Conservation (phyloP, 805 yeast genomes). For the Kazachstania kunashirensis region DNA sequence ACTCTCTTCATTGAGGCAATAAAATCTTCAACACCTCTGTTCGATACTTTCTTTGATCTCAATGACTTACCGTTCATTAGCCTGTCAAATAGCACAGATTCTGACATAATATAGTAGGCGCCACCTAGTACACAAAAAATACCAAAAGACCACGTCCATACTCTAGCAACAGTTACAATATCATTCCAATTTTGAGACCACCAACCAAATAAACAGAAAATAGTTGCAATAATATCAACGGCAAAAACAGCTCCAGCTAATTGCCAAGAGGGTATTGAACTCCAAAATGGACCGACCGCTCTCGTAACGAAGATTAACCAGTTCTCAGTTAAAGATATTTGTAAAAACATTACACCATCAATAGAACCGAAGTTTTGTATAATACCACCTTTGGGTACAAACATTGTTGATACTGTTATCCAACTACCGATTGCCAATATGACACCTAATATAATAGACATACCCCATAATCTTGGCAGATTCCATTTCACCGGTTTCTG, state of each 20-base stretch:
- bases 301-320: slow-evolving; percentile 95
- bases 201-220: slow-evolving; percentile 92
- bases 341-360: slow-evolving; percentile 88
- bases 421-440: slow-evolving; percentile 86
- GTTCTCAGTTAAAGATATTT: slow-evolving; percentile 90
- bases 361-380: slow-evolving; percentile 91
- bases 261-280: slow-evolving; percentile 93
- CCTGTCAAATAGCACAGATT: slow-evolving; percentile 68
- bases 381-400: slow-evolving; percentile 83
- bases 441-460: slow-evolving; percentile 79
- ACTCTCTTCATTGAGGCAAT: slow-evolving; percentile 80
- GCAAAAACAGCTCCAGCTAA: slow-evolving; percentile 83
- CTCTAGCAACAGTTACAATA: slow-evolving; percentile 86
- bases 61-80: slow-evolving; percentile 71
- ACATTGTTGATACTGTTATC: slow-evolving; percentile 92
- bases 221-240: slow-evolving; percentile 86
- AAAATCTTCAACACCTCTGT: slow-evolving; percentile 71
- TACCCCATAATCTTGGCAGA: slow-evolving; percentile 94
- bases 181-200: slow-evolving; percentile 97
- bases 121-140: slow-evolving; percentile 94
- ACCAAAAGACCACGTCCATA: slow-evolving; percentile 94
- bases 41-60: slow-evolving; percentile 42
- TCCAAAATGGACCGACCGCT: slow-evolving; percentile 98
- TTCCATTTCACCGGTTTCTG: slow-evolving; percentile 93
- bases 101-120: slow-evolving; percentile 87